These are phyloP conservation scores for Pistacia atlantica DNA, from an alignment of 345 rosid species.

Conservation along the genomic window DNA sequence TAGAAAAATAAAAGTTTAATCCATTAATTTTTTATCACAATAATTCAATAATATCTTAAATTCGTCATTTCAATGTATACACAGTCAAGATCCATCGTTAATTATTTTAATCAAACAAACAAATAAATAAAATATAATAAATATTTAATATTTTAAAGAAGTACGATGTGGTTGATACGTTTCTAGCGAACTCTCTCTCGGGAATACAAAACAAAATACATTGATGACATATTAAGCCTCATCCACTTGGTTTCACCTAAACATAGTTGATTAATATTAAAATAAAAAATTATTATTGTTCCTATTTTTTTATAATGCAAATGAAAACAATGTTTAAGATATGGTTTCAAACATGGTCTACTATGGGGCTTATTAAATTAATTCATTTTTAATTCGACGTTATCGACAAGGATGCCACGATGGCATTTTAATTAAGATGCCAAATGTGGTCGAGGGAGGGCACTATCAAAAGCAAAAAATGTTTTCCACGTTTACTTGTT, in stretches of 20 bases:
- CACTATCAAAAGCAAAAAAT: neutral
- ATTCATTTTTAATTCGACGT: no score
- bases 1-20: no score
- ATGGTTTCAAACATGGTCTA: slow-evolving; percentile 5
- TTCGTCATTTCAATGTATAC: no score
- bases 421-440: no score
- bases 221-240: neutral
- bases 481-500: neutral
- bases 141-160: neutral
- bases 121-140: neutral
- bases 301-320: no score
- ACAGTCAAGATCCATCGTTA: no score
- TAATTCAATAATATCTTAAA: no score
- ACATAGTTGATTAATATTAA: slow-evolving; percentile 3
- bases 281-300: neutral
- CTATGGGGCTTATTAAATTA: no score
- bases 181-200: neutral
- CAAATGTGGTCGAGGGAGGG: neutral
- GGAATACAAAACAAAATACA: neutral
- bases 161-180: neutral
- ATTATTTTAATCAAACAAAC: no score
- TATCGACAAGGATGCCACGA: no score
- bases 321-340: neutral
- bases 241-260: slow-evolving; percentile 4
- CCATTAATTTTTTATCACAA: no score